Conservation (phyloP, 441 rosid species). For the Erysimum cheiri region DNA sequence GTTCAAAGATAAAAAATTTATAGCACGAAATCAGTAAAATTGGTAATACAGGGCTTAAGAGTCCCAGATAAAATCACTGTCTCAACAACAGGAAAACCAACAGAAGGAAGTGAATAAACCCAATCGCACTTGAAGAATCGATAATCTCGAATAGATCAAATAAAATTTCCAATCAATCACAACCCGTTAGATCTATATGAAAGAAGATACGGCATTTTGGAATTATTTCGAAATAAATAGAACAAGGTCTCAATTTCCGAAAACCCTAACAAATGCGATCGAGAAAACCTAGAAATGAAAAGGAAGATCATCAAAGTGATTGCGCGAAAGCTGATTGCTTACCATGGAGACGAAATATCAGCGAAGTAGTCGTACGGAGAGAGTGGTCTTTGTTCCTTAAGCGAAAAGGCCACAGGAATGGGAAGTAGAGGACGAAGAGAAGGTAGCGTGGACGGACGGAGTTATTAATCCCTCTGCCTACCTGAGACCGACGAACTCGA, state of each 20-base stretch:
- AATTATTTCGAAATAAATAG: not conserved
- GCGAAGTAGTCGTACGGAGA: constrained; percentile 3
- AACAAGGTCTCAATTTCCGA: constrained; percentile 26
- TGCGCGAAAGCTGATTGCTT: not conserved
- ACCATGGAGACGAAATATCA: constrained; percentile 36
- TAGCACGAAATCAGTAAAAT: constrained; percentile 8
- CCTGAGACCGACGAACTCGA: constrained; percentile 43
- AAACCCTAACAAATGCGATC: constrained; percentile 44
- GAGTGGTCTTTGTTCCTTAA: constrained; percentile 2
- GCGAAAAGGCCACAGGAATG: constrained; percentile 16
- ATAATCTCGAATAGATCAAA: constrained; percentile 33
- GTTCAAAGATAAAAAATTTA: too few species aligned
- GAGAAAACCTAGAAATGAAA: constrained; percentile 21
- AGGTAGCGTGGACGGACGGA: constrained; percentile 13
- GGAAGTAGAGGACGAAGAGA: constrained; percentile 18
- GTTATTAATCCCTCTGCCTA: constrained; percentile 10
- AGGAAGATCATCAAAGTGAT: constrained; percentile 34
- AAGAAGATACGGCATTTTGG: constrained; percentile 2
- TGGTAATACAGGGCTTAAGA: not conserved
- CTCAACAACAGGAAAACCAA: constrained; percentile 12
- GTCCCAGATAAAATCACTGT: not conserved
- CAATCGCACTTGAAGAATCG: constrained; percentile 19
- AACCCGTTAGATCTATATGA: constrained; percentile 32
- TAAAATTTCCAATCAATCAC: constrained; percentile 26
- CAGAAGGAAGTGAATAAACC: constrained; percentile 17